A percentile compares a stretch with the other conserved stretches of the same genome.
Conservation (phyloP, 2,329 filamentous ascomycete genomes). For the Exophiala sp. region DNA sequence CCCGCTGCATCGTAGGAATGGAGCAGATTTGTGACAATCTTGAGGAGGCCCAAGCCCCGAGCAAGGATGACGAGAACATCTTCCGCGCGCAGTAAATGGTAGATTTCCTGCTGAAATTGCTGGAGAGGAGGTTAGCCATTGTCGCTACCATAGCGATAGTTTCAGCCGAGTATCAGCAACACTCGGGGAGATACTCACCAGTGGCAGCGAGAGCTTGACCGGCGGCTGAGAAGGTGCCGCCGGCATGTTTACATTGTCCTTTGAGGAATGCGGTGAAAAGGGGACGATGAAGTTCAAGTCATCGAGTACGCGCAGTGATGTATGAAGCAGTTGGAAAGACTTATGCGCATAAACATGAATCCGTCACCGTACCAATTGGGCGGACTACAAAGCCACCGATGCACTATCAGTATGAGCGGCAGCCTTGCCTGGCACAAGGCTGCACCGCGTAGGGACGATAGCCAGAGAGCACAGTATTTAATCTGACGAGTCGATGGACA, state of each 20-base stretch:
- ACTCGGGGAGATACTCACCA: slow-evolving; percentile 39
- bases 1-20: slow-evolving; percentile 96
- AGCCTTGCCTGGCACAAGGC: no score
- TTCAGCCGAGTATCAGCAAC: not conserved
- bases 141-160: not conserved
- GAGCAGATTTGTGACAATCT: slow-evolving; percentile 88
- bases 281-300: not conserved
- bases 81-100: slow-evolving; percentile 79
- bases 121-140: slow-evolving; percentile 31
- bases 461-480: no score
- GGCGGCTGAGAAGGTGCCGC: slow-evolving; percentile 41
- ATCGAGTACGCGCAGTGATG: no score
- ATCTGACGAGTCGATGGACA: no score
- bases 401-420: no score
- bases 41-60: slow-evolving; percentile 83
- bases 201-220: slow-evolving; percentile 58
- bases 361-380: no score
- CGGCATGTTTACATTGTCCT: slow-evolving; percentile 35
- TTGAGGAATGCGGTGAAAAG: not conserved
- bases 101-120: slow-evolving; percentile 91
- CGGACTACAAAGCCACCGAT: no score
- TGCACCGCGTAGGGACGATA: no score
- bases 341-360: no score
- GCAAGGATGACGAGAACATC: slow-evolving; percentile 93
- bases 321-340: no score